Percentiles rank a stretch among this genome's conserved stretches.
phyloP scores from a whole-genome alignment of 2,329 filamentous ascomycete genomes.

The Colletotrichum incanum region DNA sequence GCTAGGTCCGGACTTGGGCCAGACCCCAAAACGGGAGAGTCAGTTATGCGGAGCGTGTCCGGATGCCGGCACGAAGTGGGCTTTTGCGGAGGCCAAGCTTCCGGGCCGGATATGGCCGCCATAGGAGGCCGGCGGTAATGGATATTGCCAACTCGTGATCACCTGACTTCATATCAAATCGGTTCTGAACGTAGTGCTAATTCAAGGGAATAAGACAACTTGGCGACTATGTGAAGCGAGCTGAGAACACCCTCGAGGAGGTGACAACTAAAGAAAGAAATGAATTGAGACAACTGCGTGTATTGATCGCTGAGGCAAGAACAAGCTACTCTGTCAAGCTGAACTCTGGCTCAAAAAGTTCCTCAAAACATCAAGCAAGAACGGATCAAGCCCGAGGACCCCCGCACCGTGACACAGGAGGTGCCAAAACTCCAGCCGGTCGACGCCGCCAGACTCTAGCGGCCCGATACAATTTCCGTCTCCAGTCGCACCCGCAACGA shows the following conservation, averaged over 20 bases:
- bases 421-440: constrained; percentile 35
- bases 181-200: no score
- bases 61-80: constrained; percentile 5
- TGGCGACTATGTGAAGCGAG: background rate
- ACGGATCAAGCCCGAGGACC: constrained; percentile 35
- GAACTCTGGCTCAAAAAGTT: constrained; percentile 17
- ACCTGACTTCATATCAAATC: background rate
- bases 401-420: constrained; percentile 35
- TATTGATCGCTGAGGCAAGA: background rate
- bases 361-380: constrained; percentile 29
- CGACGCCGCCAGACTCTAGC: constrained; percentile 23
- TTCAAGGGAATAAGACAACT: background rate
- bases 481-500: constrained; percentile 51
- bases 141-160: background rate
- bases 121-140: background rate
- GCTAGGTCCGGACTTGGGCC: background rate
- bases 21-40: background rate
- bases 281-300: background rate
- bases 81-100: constrained; percentile 24
- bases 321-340: background rate
- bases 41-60: background rate
- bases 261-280: no score
- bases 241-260: background rate
- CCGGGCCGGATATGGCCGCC: constrained; percentile 27
- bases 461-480: constrained; percentile 35